A percentile compares a stretch with the other conserved stretches of the same genome.
Evolutionary conservation across 1,284 basidiomycete genomes (phyloP).

Genomic region (Coniophora puteana): DNA sequence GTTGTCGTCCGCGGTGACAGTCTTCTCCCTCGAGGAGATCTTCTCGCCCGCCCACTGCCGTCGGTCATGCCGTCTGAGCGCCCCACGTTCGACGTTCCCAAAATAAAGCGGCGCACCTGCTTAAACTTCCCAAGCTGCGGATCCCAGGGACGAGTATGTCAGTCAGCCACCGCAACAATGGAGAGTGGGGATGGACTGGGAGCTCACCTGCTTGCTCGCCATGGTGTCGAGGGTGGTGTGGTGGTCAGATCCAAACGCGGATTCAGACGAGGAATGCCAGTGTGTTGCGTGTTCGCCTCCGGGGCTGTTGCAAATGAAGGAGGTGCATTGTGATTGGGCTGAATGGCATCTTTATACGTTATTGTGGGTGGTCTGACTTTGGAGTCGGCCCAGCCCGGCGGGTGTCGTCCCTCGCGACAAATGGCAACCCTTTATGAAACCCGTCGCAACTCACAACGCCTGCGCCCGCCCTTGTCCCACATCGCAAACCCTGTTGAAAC

Average conservation of each 20-base stretch:
- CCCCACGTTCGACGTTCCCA: constrained; percentile 6
- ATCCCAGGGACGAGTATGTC: not conserved
- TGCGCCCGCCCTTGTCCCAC: no score
- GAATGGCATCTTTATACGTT: constrained; percentile 13
- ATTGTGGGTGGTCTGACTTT: constrained; percentile 8
- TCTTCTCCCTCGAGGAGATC: constrained; percentile 70
- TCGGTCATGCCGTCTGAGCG: constrained; percentile 27
- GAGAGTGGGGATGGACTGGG: no score
- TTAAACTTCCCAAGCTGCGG: constrained; percentile 68
- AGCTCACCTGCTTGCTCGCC: constrained; percentile 55
- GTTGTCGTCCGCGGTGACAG: constrained; percentile 53
- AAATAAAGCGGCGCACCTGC: constrained; percentile 40
- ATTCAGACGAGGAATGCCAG: no score
- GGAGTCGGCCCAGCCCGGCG: constrained; percentile 12
- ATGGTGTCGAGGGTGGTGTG: constrained; percentile 35
- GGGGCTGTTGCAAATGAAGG: constrained; percentile 5
- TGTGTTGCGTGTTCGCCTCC: not conserved
- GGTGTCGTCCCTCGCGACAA: not conserved
- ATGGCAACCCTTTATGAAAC: no score
- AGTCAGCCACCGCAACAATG: constrained; percentile 1
- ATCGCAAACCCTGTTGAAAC: no score
- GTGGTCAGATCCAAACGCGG: no score
- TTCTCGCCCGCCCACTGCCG: constrained; percentile 72
- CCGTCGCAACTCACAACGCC: no score
- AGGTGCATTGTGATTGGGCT: not conserved